phyloP scores from a whole-genome alignment of 768 basidiomycete species.

The Boletus vermiculosoides region DNA sequence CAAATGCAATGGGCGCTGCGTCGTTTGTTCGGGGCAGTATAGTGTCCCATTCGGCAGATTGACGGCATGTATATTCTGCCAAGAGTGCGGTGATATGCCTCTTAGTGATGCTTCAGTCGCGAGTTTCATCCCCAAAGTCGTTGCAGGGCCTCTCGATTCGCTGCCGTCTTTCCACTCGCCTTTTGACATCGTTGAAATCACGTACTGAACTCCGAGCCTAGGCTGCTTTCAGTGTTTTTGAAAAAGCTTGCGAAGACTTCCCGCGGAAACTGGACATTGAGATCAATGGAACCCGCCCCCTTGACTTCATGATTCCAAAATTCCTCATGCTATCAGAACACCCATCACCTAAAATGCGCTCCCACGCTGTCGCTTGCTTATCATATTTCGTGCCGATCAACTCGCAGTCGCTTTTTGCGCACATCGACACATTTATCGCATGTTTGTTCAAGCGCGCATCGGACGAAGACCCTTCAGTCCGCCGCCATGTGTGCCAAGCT shows the following conservation, averaged over 20 bases:
- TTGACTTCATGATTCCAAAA: conserved; percentile 96
- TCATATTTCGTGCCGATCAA: conserved; percentile 90
- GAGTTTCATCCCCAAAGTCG: conserved; percentile 1
- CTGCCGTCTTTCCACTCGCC: not conserved
- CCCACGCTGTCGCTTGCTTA: conserved; percentile 90
- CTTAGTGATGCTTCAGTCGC: not conserved
- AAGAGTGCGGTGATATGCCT: conserved; percentile 8
- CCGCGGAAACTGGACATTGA: conserved; percentile 94
- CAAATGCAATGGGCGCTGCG: not conserved
- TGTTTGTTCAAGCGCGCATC: conserved; percentile 93
- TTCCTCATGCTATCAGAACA: conserved; percentile 89
- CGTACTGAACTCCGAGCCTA: conserved; percentile 29
- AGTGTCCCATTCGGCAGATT: conserved; percentile 4
- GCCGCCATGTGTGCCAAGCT: conserved; percentile 93
- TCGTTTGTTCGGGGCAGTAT: conserved; percentile 8
- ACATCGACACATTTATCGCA: conserved; percentile 92
- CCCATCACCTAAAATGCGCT: conserved; percentile 82
- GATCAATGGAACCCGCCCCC: conserved; percentile 86
- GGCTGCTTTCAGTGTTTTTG: conserved; percentile 92
- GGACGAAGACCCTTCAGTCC: conserved; percentile 90
- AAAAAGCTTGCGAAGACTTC: conserved; percentile 96
- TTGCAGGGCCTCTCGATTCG: not conserved
- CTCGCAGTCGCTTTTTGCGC: conserved; percentile 82
- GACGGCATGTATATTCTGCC: not conserved
- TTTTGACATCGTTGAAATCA: conserved; percentile 1